Evolutionary conservation across 2,329 filamentous ascomycete genomes (phyloP).

Genomic region (Coleophoma eucalyptorum): DNA sequence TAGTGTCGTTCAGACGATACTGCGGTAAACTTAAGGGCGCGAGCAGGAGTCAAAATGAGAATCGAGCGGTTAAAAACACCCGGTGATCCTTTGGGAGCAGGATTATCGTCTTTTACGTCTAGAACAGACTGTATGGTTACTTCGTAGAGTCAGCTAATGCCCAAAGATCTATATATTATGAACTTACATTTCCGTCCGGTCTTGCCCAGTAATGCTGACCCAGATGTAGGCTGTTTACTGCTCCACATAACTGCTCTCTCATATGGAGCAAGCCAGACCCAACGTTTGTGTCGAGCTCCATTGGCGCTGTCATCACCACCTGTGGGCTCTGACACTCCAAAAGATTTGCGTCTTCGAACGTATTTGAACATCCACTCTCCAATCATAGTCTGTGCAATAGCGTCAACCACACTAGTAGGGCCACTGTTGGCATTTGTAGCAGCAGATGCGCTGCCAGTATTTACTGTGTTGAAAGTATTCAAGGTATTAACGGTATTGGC

Average conservation of each 20-base stretch:
- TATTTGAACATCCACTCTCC: constrained; percentile 98
- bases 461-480: constrained; percentile 32
- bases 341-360: constrained; percentile 82
- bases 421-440: constrained; percentile 58
- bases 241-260: constrained; percentile 97
- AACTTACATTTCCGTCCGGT: constrained; percentile 87
- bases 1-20: constrained; percentile 81
- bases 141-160: constrained; percentile 36
- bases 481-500: constrained; percentile 53
- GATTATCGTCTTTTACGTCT: constrained; percentile 93
- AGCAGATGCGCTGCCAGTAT: constrained; percentile 26
- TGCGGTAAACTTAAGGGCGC: constrained; percentile 94
- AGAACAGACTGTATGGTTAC: constrained; percentile 94
- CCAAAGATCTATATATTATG: neutral
- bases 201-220: constrained; percentile 87
- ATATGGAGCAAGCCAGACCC: constrained; percentile 98
- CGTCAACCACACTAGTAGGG: constrained; percentile 82
- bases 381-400: constrained; percentile 97
- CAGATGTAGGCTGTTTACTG: constrained; percentile 90
- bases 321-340: constrained; percentile 69
- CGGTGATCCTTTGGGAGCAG: constrained; percentile 66
- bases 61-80: constrained; percentile 87
- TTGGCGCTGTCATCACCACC: constrained; percentile 62
- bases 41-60: constrained; percentile 86
- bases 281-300: constrained; percentile 82